Percentiles rank a stretch among this genome's conserved stretches.
These are phyloP conservation scores for Arthroderma sp. DNA, from an alignment of 2,329 filamentous ascomycete species.

Conservation along the genomic window DNA sequence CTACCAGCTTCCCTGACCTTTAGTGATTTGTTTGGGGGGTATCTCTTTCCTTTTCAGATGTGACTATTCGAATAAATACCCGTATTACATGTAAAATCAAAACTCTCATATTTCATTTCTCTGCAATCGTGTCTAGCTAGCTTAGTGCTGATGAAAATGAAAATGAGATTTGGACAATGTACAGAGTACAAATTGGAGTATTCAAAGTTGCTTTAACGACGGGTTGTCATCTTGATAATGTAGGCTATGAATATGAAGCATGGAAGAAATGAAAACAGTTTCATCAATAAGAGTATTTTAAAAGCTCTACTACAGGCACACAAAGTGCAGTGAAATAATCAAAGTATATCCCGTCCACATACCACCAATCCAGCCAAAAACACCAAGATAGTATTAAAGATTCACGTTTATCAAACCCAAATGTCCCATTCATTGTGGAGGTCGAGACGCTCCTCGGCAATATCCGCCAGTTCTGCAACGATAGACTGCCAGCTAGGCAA, in stretches of 20 bases:
- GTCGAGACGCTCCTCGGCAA: conserved; percentile 22
- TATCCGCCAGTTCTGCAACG: conserved; percentile 17
- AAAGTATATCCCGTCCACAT: too few relatives aligned
- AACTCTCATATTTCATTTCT: not conserved
- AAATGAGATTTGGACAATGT: not conserved
- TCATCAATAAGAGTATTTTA: too few relatives aligned
- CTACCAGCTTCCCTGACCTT: conserved; percentile 20
- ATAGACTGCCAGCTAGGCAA: conserved; percentile 22
- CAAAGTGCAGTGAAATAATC: too few relatives aligned
- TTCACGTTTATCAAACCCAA: not conserved
- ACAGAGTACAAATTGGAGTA: not conserved
- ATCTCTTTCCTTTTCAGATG: not conserved
- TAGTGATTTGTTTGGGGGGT: not conserved
- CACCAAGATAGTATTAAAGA: not conserved
- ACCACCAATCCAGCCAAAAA: not conserved
- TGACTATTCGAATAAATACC: not conserved
- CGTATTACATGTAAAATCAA: not conserved
- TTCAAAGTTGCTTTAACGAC: too few relatives aligned
- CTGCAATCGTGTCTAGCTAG: not conserved
- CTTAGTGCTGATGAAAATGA: not conserved
- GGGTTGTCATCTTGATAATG: too few relatives aligned
- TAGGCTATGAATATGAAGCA: too few relatives aligned
- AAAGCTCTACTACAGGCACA: too few relatives aligned
- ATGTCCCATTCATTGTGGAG: conserved; percentile 11
- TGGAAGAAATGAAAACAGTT: too few relatives aligned